Base-by-base conservation (phyloP, 2,329 filamentous ascomycete species). In the Emericellopsis cladophorae region DNA sequence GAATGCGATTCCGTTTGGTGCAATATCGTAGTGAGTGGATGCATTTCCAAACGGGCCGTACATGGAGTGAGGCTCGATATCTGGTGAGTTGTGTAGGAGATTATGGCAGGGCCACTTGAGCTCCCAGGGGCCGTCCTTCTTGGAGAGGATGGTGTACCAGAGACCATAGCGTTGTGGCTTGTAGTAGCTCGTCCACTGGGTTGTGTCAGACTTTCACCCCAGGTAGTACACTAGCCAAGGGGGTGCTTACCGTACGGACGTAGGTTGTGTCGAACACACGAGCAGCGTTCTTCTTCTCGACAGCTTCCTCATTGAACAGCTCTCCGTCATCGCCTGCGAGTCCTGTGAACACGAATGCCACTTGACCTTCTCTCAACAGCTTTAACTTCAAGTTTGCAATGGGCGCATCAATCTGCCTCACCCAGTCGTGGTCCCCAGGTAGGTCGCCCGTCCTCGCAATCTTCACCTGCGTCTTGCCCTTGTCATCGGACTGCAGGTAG, bases 101-200 rank as follows among this genome's bases (percentile, higher is more conserved):
- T 66, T 65, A 32, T 54, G 48, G 2, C 66, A 48, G 5, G 48
- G 44, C 4, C 45, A 44, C 2, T 49, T 21, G 34, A 15, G 40
- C 7, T 64, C 46, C 8, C 42, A 48, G 60, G 60, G 65, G 5
- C 42, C 35, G 11, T 47, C 51, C 18, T 54, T 46, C 6, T 52
- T 34, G n/a, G 37, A 50, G 46, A 15, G 66, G 49, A 10, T 49
- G 9, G 55, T 58, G 49, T 64, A 66, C 57, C 62, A 67, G 22
- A 67, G 54, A 5, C 52, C 47, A 40, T 60, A 54, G 16, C 49
- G 55, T 32, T 58, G 49, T 7, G 52, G 47, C 18, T 52, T 54
- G 21, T 48, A 49, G 29, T 58, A 57, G 1, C 49, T 42, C 41
- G 59, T 54, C 55, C 55, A 58, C 56, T 65, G 18, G 18, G 18